Base-by-base conservation (phyloP, 1,139 yeast genomes). In the Candida sojae region DNA sequence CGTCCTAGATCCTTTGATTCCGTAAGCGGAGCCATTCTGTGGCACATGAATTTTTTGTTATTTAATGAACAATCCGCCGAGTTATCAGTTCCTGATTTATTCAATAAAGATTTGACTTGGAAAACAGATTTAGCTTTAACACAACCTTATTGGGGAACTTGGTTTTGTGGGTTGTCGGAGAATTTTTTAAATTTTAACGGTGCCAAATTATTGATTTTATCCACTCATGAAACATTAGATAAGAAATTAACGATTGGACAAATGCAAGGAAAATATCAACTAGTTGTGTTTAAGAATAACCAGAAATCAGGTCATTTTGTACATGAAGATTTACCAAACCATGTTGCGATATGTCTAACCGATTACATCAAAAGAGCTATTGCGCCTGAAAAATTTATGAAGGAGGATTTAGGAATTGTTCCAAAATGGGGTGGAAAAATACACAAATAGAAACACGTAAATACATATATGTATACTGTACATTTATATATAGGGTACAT, bases 261-360 rank as follows among this genome's bases (percentile, higher is more conserved):
- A 67, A 93, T 93, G 99, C 98, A 92, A 67, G 95, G 96, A 0
- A 90, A 88, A 61, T 93, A 87, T 64, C 99, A 93, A 65, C 75
- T 93, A 42, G 84, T 89, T 12, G 96, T 91, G 4, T 86, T 91
- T 64, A 84, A 82, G 53, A 70, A 70, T 49, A 59, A 85, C 50
- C 66, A 69, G 2, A 59, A 82, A 35, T 75, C 92, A 1, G 97
- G 98, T 1, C 99, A 93, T 67, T 93, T 91, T 58, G 72, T 93
- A 17, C 99, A 93, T 44, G 99, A 93, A 63, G 99, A 93, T 64
- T 77, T 80, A 10, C 96, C 98, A 0, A 66, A 61, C 11, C 86
- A 86, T 55, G 76, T 88, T 0, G 86, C 91, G 0, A 51, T 78
- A 1, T 77, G 84, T n/a, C 55, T 81, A 6, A 43, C 71, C 37